Percentiles rank a stretch among this genome's conserved stretches.
Evolutionary conservation across 176 grass and related monocot genomes (phyloP).

Genomic region (Pontederia crassipes): DNA sequence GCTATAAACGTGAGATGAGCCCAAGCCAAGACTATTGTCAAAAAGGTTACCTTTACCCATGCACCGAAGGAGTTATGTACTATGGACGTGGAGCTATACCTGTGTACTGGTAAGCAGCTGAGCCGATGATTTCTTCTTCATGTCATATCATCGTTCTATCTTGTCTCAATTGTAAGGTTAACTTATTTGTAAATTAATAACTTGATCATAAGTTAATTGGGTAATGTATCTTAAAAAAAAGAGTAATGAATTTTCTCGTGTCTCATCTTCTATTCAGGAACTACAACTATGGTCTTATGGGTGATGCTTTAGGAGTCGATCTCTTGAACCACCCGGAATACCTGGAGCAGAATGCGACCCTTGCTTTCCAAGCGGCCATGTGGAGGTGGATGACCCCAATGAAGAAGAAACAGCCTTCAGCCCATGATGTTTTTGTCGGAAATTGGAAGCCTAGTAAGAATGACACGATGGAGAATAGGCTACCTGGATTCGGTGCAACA

Average conservation of each 20-base stretch:
- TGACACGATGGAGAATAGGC: constrained; percentile 54
- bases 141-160: background rate
- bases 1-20: constrained; percentile 76
- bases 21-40: constrained; percentile 63
- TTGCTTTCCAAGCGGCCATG: constrained; percentile 76
- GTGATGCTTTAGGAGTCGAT: constrained; percentile 53
- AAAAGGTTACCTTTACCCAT: constrained; percentile 43
- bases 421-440: constrained; percentile 79
- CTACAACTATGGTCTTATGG: constrained; percentile 57
- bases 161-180: no score
- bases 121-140: no score
- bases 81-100: constrained; percentile 68
- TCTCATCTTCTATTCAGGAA: constrained; percentile 39
- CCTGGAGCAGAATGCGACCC: constrained; percentile 69
- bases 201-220: no score
- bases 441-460: constrained; percentile 79
- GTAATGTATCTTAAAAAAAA: background rate
- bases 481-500: constrained; percentile 67
- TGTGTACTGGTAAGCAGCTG: constrained; percentile 42
- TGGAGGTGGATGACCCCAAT: constrained; percentile 94
- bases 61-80: constrained; percentile 54
- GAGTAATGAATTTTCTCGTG: no score
- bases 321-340: constrained; percentile 76
- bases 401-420: constrained; percentile 69
- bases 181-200: no score